phyloP scores from a whole-genome alignment of 768 basidiomycete genomes.

The Trametes coccinea region DNA sequence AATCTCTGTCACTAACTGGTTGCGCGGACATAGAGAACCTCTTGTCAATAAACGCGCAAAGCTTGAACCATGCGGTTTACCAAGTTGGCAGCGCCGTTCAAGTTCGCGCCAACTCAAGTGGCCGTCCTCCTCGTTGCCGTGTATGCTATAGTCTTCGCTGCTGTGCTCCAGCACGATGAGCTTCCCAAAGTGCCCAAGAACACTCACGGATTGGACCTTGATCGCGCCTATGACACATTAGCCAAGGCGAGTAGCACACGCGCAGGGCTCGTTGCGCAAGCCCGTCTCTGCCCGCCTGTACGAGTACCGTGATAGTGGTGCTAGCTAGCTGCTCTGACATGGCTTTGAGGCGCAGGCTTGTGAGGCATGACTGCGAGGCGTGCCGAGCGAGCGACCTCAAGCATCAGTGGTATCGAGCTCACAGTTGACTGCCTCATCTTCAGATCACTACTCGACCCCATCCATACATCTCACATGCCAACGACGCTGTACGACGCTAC shows the following conservation, averaged over 20 bases:
- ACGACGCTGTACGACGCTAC: conserved; percentile 64
- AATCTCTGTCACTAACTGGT: too few relatives aligned
- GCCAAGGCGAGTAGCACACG: conserved; percentile 42
- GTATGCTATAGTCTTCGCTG: conserved; percentile 48
- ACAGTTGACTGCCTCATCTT: background rate
- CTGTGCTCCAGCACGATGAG: conserved; percentile 50
- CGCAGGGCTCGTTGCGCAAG: too few relatives aligned
- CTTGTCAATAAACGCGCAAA: background rate
- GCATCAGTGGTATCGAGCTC: too few relatives aligned
- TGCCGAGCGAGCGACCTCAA: too few relatives aligned
- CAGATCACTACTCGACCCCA: conserved; percentile 72
- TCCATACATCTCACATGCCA: conserved; percentile 77
- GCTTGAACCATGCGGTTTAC: background rate
- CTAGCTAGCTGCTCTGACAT: too few relatives aligned
- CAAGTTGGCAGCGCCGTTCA: conserved; percentile 18
- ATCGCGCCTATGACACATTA: conserved; percentile 59
- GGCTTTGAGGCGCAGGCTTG: too few relatives aligned
- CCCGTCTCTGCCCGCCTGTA: too few relatives aligned
- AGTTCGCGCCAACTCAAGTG: conserved; percentile 44
- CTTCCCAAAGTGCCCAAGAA: conserved; percentile 46
- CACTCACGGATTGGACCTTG: conserved; percentile 44
- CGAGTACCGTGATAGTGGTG: too few relatives aligned
- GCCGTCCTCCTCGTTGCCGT: conserved; percentile 48
- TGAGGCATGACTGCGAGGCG: too few relatives aligned
- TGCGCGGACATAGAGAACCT: too few relatives aligned